Evolutionary conservation across 257 asterid species (phyloP).

Genomic region (Lantana camara): DNA sequence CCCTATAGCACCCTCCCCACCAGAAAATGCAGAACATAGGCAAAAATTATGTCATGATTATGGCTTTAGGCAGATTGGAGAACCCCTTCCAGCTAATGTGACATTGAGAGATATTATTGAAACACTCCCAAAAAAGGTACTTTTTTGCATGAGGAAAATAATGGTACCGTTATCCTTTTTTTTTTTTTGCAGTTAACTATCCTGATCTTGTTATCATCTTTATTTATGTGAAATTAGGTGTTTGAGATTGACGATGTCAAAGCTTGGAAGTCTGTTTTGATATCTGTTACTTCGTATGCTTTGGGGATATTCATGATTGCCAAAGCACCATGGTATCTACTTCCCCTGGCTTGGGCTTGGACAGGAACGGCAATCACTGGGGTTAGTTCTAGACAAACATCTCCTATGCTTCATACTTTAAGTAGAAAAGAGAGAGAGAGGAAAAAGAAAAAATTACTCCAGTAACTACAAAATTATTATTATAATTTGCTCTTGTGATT

Average conservation of each 20-base stretch:
- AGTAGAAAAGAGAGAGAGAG: too few species aligned
- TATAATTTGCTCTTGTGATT: too few species aligned
- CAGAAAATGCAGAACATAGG: constrained; percentile 58
- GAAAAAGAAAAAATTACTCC: too few species aligned
- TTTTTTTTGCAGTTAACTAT: background rate
- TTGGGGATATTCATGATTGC: constrained; percentile 86
- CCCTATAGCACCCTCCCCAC: constrained; percentile 64
- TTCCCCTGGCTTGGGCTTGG: constrained; percentile 99
- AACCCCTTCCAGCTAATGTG: constrained; percentile 81
- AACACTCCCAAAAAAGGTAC: constrained; percentile 86
- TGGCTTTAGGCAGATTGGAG: constrained; percentile 91
- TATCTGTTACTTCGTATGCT: constrained; percentile 74
- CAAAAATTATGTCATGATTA: constrained; percentile 59
- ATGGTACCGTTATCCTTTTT: too few species aligned
- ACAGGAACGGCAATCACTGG: constrained; percentile 98
- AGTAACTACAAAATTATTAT: too few species aligned
- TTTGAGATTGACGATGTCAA: constrained; percentile 86
- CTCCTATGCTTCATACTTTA: too few species aligned
- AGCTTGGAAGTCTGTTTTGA: constrained; percentile 90
- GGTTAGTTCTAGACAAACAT: too few species aligned
- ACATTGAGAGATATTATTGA: constrained; percentile 73
- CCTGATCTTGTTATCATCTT: constrained; percentile 4
- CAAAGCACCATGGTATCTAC: constrained; percentile 98
- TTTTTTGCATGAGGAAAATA: background rate
- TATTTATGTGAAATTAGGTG: constrained; percentile 50